These are phyloP conservation scores for Xerocomus minutiporus DNA, from an alignment of 1,284 basidiomycete genomes.

Conservation along the genomic window DNA sequence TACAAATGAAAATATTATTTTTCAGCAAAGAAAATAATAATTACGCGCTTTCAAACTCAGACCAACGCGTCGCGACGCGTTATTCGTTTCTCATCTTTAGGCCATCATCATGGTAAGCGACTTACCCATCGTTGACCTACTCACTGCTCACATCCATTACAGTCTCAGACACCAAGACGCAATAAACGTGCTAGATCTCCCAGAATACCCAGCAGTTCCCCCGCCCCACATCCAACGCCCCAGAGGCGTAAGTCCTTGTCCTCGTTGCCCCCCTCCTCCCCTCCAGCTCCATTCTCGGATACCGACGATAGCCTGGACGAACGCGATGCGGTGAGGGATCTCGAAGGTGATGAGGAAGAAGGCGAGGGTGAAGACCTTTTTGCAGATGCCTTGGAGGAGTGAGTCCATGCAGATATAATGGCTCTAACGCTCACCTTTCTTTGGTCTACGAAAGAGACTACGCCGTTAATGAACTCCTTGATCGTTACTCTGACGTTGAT, in stretches of 20 bases:
- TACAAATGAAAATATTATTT: constrained; percentile 2
- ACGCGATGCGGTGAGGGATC: constrained; percentile 66
- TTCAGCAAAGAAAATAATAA: not conserved
- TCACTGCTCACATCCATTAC: constrained; percentile 1
- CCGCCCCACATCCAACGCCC: constrained; percentile 42
- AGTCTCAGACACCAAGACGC: constrained; percentile 42
- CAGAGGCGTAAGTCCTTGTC: constrained; percentile 58
- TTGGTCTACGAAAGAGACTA: constrained; percentile 67
- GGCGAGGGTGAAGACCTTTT: constrained; percentile 94
- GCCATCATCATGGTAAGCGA: constrained; percentile 30
- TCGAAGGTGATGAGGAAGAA: constrained; percentile 68
- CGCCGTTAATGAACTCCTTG: constrained; percentile 74
- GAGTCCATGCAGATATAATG: constrained; percentile 29
- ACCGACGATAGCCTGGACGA: constrained; percentile 80
- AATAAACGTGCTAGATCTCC: constrained; percentile 62
- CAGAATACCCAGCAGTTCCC: constrained; percentile 51
- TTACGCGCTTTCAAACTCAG: constrained; percentile 36
- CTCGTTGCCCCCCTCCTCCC: constrained; percentile 78
- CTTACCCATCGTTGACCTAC: not conserved
- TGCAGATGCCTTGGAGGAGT: constrained; percentile 76
- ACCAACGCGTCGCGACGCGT: constrained; percentile 34
- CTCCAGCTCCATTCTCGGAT: constrained; percentile 80
- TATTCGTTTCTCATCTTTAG: constrained; percentile 16
- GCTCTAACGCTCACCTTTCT: constrained; percentile 1
- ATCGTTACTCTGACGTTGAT: constrained; percentile 83